A percentile compares a stretch with the other conserved stretches of the same genome.
These are phyloP conservation scores for Martensiomyces pterosporus DNA, from an alignment of 192 early-diverging fungal genomes.

Conservation along the genomic window DNA sequence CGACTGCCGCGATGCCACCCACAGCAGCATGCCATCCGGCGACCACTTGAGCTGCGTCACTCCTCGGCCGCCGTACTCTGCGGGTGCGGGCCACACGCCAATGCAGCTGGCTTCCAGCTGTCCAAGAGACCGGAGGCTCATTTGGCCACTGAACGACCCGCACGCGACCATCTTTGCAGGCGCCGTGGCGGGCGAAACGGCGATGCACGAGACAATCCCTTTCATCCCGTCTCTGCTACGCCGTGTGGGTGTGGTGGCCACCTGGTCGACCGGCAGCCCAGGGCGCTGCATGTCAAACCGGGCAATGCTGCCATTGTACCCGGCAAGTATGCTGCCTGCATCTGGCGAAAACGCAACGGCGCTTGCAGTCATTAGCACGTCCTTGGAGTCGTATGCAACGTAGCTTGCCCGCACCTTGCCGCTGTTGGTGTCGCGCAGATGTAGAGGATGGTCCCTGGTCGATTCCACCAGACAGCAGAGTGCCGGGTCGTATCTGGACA, in stretches of 20 bases:
- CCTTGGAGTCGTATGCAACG: conserved; percentile 59
- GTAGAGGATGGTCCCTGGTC: conserved; percentile 72
- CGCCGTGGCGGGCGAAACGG: conserved; percentile 56
- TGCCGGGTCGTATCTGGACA: conserved; percentile 41
- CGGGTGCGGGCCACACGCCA: conserved; percentile 31
- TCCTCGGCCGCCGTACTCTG: conserved; percentile 45
- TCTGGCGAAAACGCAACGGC: conserved; percentile 65
- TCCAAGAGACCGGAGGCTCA: conserved; percentile 61
- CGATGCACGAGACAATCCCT: conserved; percentile 69
- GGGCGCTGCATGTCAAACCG: conserved; percentile 67
- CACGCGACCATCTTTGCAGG: conserved; percentile 63
- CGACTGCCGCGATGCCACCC: conserved; percentile 61
- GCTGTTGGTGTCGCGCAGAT: conserved; percentile 61
- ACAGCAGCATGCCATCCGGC: conserved; percentile 59
- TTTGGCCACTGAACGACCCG: conserved; percentile 64
- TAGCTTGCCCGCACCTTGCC: conserved; percentile 62
- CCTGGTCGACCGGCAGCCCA: conserved; percentile 51
- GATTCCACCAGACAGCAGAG: conserved; percentile 62
- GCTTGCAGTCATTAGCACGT: conserved; percentile 62
- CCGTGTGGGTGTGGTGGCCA: conserved; percentile 55
- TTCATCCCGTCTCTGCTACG: conserved; percentile 71
- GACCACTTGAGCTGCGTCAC: conserved; percentile 65
- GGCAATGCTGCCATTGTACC: conserved; percentile 63
- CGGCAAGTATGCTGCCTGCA: conserved; percentile 63
- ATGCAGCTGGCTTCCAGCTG: conserved; percentile 12